A percentile compares a stretch with the other conserved stretches of the same genome.
These are phyloP conservation scores for Aspergillus pseudoviridinutans DNA, from an alignment of 2,329 filamentous ascomycete genomes.

Conservation along the genomic window DNA sequence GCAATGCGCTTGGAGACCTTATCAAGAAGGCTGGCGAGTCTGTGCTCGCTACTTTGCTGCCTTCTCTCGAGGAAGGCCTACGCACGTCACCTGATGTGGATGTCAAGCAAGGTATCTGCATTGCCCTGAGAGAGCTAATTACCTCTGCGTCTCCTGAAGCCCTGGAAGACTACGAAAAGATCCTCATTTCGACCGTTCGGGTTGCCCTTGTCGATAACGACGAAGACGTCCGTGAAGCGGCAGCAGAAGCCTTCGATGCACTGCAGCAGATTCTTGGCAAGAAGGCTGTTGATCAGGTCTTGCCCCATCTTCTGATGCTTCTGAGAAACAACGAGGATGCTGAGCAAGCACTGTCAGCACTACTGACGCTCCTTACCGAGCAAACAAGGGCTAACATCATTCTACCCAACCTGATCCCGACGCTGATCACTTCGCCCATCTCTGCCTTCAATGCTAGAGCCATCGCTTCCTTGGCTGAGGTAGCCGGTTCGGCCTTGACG, in stretches of 20 bases:
- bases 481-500: constrained; percentile 87
- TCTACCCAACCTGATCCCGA: constrained; percentile 91
- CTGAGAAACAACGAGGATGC: constrained; percentile 81
- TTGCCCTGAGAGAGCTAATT: constrained; percentile 91
- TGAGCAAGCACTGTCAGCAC: constrained; percentile 85
- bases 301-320: constrained; percentile 88
- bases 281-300: constrained; percentile 87
- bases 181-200: constrained; percentile 87
- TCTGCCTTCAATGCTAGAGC: constrained; percentile 93
- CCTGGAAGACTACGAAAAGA: constrained; percentile 91
- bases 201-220: constrained; percentile 88
- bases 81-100: constrained; percentile 85
- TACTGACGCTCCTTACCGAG: constrained; percentile 91
- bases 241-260: constrained; percentile 94
- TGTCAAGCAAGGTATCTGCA: constrained; percentile 94
- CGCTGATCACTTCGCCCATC: constrained; percentile 83
- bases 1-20: constrained; percentile 91
- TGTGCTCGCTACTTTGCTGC: constrained; percentile 80
- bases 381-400: constrained; percentile 93
- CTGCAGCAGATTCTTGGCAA: constrained; percentile 92
- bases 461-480: constrained; percentile 85
- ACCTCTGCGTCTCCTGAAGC: constrained; percentile 82
- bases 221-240: constrained; percentile 86
- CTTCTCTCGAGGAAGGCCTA: constrained; percentile 87
- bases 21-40: constrained; percentile 96